Conservation (phyloP, 2,329 filamentous ascomycete species). For the Periglandula ipomoeae region DNA sequence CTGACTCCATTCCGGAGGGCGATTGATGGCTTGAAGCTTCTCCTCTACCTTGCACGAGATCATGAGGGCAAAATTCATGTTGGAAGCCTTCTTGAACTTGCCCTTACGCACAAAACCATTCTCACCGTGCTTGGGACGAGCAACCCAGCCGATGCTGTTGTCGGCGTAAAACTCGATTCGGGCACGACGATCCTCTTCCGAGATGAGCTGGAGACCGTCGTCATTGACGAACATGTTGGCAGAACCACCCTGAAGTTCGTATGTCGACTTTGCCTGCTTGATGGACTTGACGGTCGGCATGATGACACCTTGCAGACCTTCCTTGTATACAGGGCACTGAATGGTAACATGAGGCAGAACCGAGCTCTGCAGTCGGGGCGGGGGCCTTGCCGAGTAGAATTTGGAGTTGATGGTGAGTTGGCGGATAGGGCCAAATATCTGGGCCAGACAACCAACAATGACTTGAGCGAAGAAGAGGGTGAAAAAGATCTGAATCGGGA, state of each 20-base stretch:
- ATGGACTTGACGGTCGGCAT: conserved; percentile 68
- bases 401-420: conserved; percentile 70
- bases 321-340: conserved; percentile 83
- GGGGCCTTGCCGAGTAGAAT: conserved; percentile 68
- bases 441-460: conserved; percentile 65
- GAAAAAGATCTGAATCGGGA: conserved; percentile 70
- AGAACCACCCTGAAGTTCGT: conserved; percentile 68
- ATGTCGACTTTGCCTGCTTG: conserved; percentile 68
- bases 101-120: conserved; percentile 53
- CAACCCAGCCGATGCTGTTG: conserved; percentile 61
- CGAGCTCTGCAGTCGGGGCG: conserved; percentile 47
- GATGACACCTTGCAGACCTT: conserved; percentile 67
- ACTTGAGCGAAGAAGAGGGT: conserved; percentile 75
- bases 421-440: conserved; percentile 65
- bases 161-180: conserved; percentile 61
- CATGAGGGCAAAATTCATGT: conserved; percentile 64
- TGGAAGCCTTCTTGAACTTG: conserved; percentile 63
- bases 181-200: conserved; percentile 50
- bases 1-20: conserved; percentile 55
- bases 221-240: conserved; percentile 72
- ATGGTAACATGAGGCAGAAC: conserved; percentile 67
- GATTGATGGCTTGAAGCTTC: conserved; percentile 48
- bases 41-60: conserved; percentile 63
- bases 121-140: conserved; percentile 54
- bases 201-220: conserved; percentile 61